A percentile compares a stretch with the other conserved stretches of the same genome.
These are phyloP conservation scores for Exserohilum turcica DNA, from an alignment of 2,329 filamentous ascomycete genomes.

Conservation along the genomic window DNA sequence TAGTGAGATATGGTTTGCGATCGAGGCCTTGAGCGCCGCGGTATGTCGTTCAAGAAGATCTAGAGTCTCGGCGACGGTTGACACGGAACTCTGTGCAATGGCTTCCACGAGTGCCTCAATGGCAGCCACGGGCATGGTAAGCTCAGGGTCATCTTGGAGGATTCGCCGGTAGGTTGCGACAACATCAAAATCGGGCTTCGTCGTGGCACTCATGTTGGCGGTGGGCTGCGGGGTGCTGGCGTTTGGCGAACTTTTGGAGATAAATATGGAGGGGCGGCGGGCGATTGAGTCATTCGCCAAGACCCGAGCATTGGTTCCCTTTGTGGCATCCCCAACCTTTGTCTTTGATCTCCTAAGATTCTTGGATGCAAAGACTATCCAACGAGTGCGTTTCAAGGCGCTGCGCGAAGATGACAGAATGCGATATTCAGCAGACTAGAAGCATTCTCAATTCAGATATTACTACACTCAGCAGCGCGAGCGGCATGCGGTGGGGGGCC, in stretches of 20 bases:
- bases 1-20: constrained; percentile 87
- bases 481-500: not conserved
- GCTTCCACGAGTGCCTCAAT: constrained; percentile 90
- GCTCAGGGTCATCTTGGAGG: constrained; percentile 72
- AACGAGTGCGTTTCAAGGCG: constrained; percentile 18
- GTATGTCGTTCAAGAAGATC: constrained; percentile 81
- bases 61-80: constrained; percentile 92
- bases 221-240: not conserved
- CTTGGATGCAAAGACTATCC: constrained; percentile 26
- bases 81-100: constrained; percentile 76
- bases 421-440: constrained; percentile 17
- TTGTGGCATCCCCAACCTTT: not conserved
- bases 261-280: constrained; percentile 27
- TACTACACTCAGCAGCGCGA: constrained; percentile 12
- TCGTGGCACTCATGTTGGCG: constrained; percentile 33
- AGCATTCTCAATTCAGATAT: constrained; percentile 20
- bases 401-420: constrained; percentile 18
- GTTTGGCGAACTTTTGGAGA: constrained; percentile 10
- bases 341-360: not conserved
- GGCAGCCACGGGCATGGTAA: constrained; percentile 94
- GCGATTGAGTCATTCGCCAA: constrained; percentile 21
- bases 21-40: constrained; percentile 73
- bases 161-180: constrained; percentile 69
- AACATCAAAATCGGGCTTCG: constrained; percentile 55
- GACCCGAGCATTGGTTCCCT: constrained; percentile 1